Percentiles rank a stretch among this genome's conserved stretches.
Evolutionary conservation across 495 filamentous ascomycete genomes (phyloP).

Genomic region (Parathielavia appendiculata): DNA sequence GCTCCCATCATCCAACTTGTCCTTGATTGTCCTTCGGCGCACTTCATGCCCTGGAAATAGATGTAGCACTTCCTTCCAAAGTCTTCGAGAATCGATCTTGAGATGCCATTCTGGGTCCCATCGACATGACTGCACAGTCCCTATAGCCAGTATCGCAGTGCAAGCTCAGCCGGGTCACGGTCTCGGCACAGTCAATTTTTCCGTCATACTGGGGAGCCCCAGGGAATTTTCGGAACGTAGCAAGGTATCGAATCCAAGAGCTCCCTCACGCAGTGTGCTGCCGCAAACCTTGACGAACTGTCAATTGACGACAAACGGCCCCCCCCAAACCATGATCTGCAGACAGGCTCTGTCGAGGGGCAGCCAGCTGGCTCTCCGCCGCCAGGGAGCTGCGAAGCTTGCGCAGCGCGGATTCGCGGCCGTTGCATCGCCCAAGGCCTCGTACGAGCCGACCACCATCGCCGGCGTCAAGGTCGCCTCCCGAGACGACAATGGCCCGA

Average conservation of each 20-base stretch:
- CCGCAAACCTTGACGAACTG: constrained; percentile 36
- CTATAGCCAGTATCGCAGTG: background rate
- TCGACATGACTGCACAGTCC: background rate
- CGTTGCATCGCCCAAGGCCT: constrained; percentile 66
- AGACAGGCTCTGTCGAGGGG: constrained; percentile 71
- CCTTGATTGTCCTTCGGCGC: too few species aligned
- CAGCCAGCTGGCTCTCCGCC: constrained; percentile 68
- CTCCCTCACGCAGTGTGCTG: constrained; percentile 27
- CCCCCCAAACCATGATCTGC: constrained; percentile 71
- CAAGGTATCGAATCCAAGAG: constrained; percentile 20
- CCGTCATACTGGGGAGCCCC: constrained; percentile 26
- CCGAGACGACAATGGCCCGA: constrained; percentile 80
- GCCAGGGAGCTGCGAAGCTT: constrained; percentile 55
- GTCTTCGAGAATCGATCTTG: too few species aligned
- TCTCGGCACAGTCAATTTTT: constrained; percentile 34
- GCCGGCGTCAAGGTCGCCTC: constrained; percentile 85
- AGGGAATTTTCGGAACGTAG: constrained; percentile 37
- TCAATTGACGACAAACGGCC: constrained; percentile 43
- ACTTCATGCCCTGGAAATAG: too few species aligned
- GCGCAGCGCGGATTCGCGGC: constrained; percentile 68
- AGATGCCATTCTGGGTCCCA: too few species aligned
- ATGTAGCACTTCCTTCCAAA: too few species aligned
- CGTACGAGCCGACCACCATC: constrained; percentile 81
- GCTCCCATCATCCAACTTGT: too few species aligned
- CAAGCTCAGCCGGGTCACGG: constrained; percentile 8